Conservation (phyloP, 2,329 filamentous ascomycete species). For the Epichloe hybrida region DNA sequence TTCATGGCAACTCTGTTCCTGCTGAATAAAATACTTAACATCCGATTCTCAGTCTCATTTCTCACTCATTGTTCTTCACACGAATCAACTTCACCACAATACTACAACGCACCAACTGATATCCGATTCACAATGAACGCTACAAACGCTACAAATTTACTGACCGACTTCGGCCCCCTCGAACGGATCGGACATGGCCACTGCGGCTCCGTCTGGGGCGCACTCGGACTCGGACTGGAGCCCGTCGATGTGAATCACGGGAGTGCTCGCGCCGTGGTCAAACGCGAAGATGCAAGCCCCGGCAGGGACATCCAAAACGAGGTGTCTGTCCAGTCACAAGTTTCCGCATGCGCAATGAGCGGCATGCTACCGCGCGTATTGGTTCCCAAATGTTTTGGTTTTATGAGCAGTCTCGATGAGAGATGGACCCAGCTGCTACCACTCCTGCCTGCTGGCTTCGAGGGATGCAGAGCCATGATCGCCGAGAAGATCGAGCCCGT, state of each 20-base stretch:
- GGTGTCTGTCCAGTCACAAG: neutral
- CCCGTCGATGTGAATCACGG: too few relatives aligned
- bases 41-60: neutral
- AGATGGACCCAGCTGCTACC: slow-evolving; percentile 10
- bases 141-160: neutral
- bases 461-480: slow-evolving; percentile 15
- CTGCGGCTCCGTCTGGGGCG: slow-evolving; percentile 5
- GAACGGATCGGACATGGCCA: slow-evolving; percentile 1
- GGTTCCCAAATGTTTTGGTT: neutral
- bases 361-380: neutral
- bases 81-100: neutral
- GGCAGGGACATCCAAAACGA: slow-evolving; percentile 4
- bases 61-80: neutral
- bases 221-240: neutral
- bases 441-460: slow-evolving; percentile 10
- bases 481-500: slow-evolving; percentile 17
- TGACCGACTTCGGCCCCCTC: neutral
- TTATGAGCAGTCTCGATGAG: neutral
- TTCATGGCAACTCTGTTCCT: neutral
- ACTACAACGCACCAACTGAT: neutral
- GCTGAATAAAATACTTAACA: neutral
- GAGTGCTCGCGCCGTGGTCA: neutral
- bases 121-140: neutral
- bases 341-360: neutral
- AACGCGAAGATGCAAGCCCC: slow-evolving; percentile 5